Evolutionary conservation across 306 rosid genomes (phyloP).

Genomic region (Inga oerstediana): DNA sequence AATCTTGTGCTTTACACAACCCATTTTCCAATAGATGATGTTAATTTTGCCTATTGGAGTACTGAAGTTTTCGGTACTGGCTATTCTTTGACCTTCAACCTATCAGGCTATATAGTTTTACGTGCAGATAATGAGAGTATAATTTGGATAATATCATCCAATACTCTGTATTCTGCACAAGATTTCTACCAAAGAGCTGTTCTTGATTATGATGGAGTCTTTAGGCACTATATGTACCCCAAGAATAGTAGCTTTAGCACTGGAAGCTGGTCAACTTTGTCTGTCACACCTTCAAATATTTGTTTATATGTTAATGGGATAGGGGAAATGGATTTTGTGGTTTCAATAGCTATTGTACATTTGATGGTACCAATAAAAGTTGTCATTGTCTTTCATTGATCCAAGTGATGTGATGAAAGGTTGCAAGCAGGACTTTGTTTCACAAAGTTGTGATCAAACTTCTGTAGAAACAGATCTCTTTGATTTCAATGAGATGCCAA

Average conservation of each 20-base stretch:
- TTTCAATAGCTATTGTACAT: constrained; percentile 7
- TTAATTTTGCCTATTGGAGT: constrained; percentile 25
- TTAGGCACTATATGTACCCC: constrained; percentile 28
- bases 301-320: background rate
- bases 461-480: constrained; percentile 19
- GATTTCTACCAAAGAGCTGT: constrained; percentile 28
- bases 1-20: constrained; percentile 37
- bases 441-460: constrained; percentile 25
- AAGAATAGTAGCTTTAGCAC: background rate
- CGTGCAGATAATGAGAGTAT: constrained; percentile 4
- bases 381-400: constrained; percentile 18
- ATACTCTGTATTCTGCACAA: background rate
- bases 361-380: background rate
- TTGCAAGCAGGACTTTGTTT: constrained; percentile 30
- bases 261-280: background rate
- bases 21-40: constrained; percentile 26
- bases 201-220: constrained; percentile 38
- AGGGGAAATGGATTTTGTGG: constrained; percentile 49
- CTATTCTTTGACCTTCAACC: constrained; percentile 14
- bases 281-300: background rate
- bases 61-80: constrained; percentile 1
- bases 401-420: background rate
- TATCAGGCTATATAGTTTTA: constrained; percentile 6
- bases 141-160: background rate
- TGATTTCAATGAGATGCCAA: constrained; percentile 1